Evolutionary conservation across 768 basidiomycete genomes (phyloP), one percentile per base, ranked within the genome.

Genomic region (Kwoniella heveanensis): DNA sequence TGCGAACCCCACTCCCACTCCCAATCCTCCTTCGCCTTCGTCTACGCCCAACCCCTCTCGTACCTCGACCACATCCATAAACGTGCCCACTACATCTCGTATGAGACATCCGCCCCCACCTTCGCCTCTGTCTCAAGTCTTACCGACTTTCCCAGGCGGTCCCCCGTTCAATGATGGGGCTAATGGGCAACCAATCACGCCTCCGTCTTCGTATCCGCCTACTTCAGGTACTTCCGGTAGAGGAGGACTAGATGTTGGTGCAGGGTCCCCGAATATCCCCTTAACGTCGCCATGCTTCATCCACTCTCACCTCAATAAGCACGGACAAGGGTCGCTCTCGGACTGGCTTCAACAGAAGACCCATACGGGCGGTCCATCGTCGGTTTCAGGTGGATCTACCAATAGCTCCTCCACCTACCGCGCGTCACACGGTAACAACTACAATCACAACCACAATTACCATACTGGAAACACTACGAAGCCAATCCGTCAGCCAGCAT

Each of bases 291-390:
- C 93, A 10, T 96, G 92, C 77, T 95, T 93, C 80, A 88, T 97
- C 37, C 93, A 97, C 82, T 92, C 90, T 0, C 86, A 90, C 69
- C 88, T 97, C 52, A 90, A 95, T 79, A 88, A 88, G 72, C 87
- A 86, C 46, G 88, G 87, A 4, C 87, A 86, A 46, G 88, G 87
- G 3, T 88, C 90, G 9, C 83, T 92, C 48, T 85, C 86, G 37
- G 90, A 90, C 64, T 92, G 89, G 87, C 80, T 91, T 22, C 65
- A 77, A 21, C 83, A 83, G 60, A 83, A 83, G 65, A 66, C 51
- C 27, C 29, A 10, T 9, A 52, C 50, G 36, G 32, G 54, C 22
- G 54, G 61, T 15, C 30, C 46, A 44, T 51, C 49, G 26, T 51
- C 56, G 4, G 39, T 46, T 3, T 37, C 55, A 2, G 37, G 29